Percentiles rank a stretch among this genome's conserved stretches.
These are phyloP conservation scores for Albizia julibrissin DNA, from an alignment of 306 rosid genomes.

Conservation along the genomic window DNA sequence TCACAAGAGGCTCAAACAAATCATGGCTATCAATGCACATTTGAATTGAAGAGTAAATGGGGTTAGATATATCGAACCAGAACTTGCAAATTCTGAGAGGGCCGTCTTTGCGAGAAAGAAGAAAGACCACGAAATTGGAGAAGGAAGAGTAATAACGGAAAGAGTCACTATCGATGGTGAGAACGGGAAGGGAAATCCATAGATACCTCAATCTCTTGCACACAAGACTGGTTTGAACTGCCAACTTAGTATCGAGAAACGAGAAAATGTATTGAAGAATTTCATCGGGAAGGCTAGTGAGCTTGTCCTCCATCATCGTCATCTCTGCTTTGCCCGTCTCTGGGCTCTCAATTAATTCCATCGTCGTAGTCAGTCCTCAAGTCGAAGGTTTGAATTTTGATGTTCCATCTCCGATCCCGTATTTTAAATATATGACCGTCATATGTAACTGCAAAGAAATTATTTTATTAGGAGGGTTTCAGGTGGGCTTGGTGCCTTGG, in stretches of 20 bases:
- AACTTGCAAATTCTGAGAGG: background rate
- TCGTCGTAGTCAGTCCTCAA: background rate
- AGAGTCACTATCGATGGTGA: slow-evolving; percentile 17
- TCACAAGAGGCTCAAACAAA: slow-evolving; percentile 25
- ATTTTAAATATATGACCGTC: background rate
- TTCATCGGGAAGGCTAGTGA: slow-evolving; percentile 21
- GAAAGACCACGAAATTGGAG: background rate
- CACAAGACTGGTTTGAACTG: slow-evolving; percentile 18
- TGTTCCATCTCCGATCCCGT: background rate
- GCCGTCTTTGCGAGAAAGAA: slow-evolving; percentile 5
- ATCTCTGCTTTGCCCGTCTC: background rate
- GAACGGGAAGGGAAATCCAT: slow-evolving; percentile 6
- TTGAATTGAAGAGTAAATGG: slow-evolving; percentile 19
- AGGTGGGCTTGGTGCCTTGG: too few relatives aligned
- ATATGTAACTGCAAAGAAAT: too few relatives aligned
- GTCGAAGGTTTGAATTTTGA: background rate
- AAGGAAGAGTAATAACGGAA: slow-evolving; percentile 20
- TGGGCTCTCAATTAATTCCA: background rate
- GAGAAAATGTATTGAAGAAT: slow-evolving; percentile 18
- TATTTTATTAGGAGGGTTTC: too few relatives aligned
- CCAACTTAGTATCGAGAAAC: background rate
- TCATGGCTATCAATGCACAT: slow-evolving; percentile 22
- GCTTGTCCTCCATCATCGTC: background rate
- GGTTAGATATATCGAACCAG: slow-evolving; percentile 28
- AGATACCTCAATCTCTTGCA: slow-evolving; percentile 1